A percentile compares a stretch with the other conserved stretches of the same genome.
Evolutionary conservation across 129 eudicot genomes (phyloP).

Genomic region (Pulicaria dysenterica): DNA sequence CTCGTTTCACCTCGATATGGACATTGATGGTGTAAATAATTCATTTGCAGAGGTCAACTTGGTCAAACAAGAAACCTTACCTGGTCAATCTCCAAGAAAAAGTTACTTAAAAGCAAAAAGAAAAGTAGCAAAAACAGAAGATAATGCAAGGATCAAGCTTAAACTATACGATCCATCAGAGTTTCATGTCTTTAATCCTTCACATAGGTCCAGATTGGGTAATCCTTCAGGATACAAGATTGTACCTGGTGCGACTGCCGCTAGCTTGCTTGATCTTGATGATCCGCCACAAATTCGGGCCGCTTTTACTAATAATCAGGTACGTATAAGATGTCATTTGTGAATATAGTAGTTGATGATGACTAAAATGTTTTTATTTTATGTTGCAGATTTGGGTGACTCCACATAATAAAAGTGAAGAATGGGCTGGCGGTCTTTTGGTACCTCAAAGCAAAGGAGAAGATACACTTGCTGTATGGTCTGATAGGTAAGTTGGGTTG

Average conservation of each 20-base stretch:
- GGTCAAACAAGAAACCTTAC: constrained; percentile 43
- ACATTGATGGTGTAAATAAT: constrained; percentile 47
- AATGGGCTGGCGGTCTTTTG: constrained; percentile 61
- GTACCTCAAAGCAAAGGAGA: constrained; percentile 57
- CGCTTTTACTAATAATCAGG: constrained; percentile 60
- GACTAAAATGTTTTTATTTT: background rate
- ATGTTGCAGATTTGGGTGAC: constrained; percentile 53
- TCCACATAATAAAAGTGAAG: constrained; percentile 44
- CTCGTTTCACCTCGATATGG: constrained; percentile 59
- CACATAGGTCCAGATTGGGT: constrained; percentile 44
- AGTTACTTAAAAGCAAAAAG: constrained; percentile 51
- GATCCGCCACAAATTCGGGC: constrained; percentile 57
- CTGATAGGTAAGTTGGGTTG: constrained; percentile 41
- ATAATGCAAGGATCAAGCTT: constrained; percentile 51
- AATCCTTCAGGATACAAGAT: constrained; percentile 54
- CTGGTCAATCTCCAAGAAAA: constrained; percentile 46
- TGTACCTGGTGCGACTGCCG: constrained; percentile 51
- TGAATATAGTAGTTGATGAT: background rate
- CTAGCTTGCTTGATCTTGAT: constrained; percentile 55
- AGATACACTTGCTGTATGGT: constrained; percentile 57
- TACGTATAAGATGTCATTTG: background rate
- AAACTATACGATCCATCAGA: constrained; percentile 49
- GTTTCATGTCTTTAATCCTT: constrained; percentile 53
- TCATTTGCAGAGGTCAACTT: constrained; percentile 51
- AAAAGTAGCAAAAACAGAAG: constrained; percentile 44